Evolutionary conservation across 2,329 filamentous ascomycete species (phyloP), one percentile per base, ranked within the genome.

Genomic region (Sodiomyces alkalinus): DNA sequence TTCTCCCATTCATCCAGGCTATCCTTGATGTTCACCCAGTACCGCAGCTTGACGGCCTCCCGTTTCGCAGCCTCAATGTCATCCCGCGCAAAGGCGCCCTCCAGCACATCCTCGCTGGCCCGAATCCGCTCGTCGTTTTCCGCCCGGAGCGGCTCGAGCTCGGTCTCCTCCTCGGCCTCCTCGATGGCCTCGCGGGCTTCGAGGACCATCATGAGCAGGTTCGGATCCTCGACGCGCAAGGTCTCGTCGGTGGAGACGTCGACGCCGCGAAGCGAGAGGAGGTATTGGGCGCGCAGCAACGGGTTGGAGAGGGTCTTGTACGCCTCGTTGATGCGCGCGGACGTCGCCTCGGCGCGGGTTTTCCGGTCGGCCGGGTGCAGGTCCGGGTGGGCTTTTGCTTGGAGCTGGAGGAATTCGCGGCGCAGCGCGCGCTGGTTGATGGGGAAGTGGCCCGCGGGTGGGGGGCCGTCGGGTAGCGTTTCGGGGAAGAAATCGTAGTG

Each of bases 401-500:
- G 90, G 1, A 94, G 68, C 34, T 72, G 68, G 10, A 96, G 72
- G 56, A 92, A 96, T 49, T 98, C 90, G 39, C 70, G 69, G 27
- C 81, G 80, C 13, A 96, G 68, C 11, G 68, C 60, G 32, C 66
- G 61, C 9, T 69, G 48, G 48, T 92, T 66, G 45, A 96, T 71
- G 10, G 61, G 53, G 63, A 96, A 98, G 33, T 74, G 64, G 0
- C 85, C 78, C 0, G 46, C 30, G 0, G 87, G 87, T 0, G 90
- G 90, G 1, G 83, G 80, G 2, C 87, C 87, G 1, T 52, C 30
- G 1, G 85, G 71, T 4, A 94, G 65, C 3, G 85, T 80, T 18
- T 67, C 49, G 2, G 86, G 85, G 62, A 98, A 98, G 55, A 96
- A 72, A 31, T 76, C 71, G 65, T 94, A 96, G 63, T 87, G 72